These are phyloP conservation scores for Penicillium tannophilum DNA, from an alignment of 495 filamentous ascomycete species.

Conservation along the genomic window DNA sequence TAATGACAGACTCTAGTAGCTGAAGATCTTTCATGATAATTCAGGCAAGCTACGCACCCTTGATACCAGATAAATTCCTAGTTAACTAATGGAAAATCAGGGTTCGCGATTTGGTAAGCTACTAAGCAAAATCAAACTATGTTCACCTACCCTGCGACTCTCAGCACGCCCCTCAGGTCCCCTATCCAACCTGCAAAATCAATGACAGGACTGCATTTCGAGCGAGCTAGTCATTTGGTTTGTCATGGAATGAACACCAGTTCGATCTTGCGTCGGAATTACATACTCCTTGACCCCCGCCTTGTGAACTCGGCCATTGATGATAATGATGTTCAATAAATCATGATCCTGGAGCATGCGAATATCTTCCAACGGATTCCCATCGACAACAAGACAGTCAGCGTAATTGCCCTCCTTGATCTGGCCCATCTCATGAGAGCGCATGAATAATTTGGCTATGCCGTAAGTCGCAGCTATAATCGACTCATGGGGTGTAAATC, in stretches of 20 bases:
- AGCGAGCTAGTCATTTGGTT: slow-evolving; percentile 22
- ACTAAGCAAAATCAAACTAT: too few species aligned
- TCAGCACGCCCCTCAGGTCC: too few species aligned
- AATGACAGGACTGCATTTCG: too few species aligned
- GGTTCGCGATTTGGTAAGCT: too few species aligned
- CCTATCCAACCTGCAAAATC: too few species aligned
- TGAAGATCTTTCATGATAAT: too few species aligned
- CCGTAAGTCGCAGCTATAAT: slow-evolving; percentile 51
- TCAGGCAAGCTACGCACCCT: too few species aligned
- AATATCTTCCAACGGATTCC: slow-evolving; percentile 51
- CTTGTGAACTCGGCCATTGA: slow-evolving; percentile 53
- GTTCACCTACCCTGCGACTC: too few species aligned
- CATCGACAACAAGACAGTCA: slow-evolving; percentile 52
- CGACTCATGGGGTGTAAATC: slow-evolving; percentile 52
- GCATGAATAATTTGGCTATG: slow-evolving; percentile 53
- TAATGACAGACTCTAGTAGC: too few species aligned
- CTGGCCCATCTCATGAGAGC: slow-evolving; percentile 50
- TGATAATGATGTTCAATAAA: slow-evolving; percentile 48
- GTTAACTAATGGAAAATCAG: too few species aligned
- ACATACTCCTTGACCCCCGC: slow-evolving; percentile 38
- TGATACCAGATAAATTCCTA: too few species aligned
- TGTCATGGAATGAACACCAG: slow-evolving; percentile 19
- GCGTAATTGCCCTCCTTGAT: slow-evolving; percentile 50
- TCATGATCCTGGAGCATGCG: slow-evolving; percentile 48
- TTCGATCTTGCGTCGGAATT: slow-evolving; percentile 6